Base-by-base conservation (phyloP, 139 green algal species). In the Picochlorum sp. region DNA sequence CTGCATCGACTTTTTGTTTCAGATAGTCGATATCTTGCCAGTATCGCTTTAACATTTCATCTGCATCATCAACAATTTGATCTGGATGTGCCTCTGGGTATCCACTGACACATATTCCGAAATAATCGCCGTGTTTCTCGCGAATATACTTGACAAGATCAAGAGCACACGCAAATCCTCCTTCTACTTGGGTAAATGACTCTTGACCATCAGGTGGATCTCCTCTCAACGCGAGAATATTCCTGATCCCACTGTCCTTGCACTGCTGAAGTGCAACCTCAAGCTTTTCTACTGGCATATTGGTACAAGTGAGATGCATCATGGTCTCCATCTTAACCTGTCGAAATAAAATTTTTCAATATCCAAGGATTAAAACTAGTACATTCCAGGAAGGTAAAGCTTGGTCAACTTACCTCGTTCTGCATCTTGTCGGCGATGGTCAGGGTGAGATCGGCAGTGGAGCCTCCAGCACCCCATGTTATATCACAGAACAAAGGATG, bases 291-390 rank as follows among this genome's bases (percentile, higher is more conserved):
- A 85, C 63, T 0, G 82, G 83, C 89, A 98, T 98, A 82, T 98
- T 98, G 56, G 91, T 98, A 80, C 91, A 98, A 4, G 91, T 98
- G 36, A 98, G 71, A 74, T 98, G 91, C 91, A 98, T 98, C 86
- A 97, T 97, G 13, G 88, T 96, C 75, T 97, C 88, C 30, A 97
- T 78, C 54, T 85, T 84, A 2, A 97, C 70, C 90, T 96, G 74
- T 47, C 63, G 14, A 22, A 37, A 69, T 4, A 7, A n/a, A 24
- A 31, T 41, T 50, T 12, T 62, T 43, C 47, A 30, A 29, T 40
- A 7, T 33, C 35, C 7, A 37, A 40, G 7, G 40, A 7, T 36
- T 37, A 61, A 35, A 33, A 24, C 33, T 12, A 61, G 5, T 54
- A 20, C 16, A 63, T 13, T 37, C 1, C 5, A 10, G 22, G 33